Conservation (phyloP, 2,329 filamentous ascomycete species). For the Neophaeococcomyces mojaviensis region DNA sequence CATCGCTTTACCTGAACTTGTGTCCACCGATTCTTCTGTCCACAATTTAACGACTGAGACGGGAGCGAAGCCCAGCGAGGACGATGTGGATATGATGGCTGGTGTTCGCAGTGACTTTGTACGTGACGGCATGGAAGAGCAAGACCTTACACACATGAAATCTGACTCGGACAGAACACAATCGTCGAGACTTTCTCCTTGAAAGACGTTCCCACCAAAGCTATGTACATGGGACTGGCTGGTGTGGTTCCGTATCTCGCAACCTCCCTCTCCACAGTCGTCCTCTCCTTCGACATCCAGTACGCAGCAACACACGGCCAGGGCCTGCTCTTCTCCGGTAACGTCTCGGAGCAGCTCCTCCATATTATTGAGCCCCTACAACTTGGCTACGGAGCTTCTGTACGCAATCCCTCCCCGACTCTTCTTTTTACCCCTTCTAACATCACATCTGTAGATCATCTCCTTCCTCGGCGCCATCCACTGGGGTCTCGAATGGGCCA, state of each 20-base stretch:
- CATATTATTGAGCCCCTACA: conserved; percentile 77
- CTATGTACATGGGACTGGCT: conserved; percentile 61
- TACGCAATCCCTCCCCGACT: conserved; percentile 37
- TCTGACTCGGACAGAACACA: conserved; percentile 41
- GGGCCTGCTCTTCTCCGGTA: conserved; percentile 58
- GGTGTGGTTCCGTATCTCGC: conserved; percentile 79
- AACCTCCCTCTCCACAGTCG: conserved; percentile 75
- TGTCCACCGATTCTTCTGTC: conserved; percentile 52
- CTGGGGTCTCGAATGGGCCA: conserved; percentile 82
- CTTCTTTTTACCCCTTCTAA: conserved; percentile 7
- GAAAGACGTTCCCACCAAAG: conserved; percentile 57
- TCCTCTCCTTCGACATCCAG: conserved; percentile 75
- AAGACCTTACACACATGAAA: background rate
- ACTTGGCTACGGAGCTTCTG: conserved; percentile 80
- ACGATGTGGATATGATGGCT: conserved; percentile 44
- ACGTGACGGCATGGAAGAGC: conserved; percentile 26
- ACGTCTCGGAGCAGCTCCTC: conserved; percentile 65
- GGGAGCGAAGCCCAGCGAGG: conserved; percentile 28
- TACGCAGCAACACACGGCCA: conserved; percentile 54
- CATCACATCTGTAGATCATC: conserved; percentile 54
- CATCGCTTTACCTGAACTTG: conserved; percentile 51
- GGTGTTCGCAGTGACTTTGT: conserved; percentile 53
- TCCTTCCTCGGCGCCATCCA: conserved; percentile 91
- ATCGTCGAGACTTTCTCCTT: conserved; percentile 65
- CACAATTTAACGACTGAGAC: conserved; percentile 44